Conservation (phyloP, 495 filamentous ascomycete species). For the Diplogelasinospora grovesii region DNA sequence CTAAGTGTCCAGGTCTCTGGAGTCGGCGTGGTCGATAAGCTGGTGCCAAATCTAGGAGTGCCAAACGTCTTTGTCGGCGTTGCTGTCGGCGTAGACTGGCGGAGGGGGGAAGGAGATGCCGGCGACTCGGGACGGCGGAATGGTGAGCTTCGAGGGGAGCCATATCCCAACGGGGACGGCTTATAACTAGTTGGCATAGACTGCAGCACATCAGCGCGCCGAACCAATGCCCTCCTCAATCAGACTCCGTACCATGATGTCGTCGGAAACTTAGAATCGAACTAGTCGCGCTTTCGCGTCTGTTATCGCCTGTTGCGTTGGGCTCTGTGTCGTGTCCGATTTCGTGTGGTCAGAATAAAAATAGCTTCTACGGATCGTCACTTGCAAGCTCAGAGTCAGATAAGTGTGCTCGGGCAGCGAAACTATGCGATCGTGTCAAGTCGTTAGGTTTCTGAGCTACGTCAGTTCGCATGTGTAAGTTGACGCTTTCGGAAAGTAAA, state of each 20-base stretch:
- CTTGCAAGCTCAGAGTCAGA: no score
- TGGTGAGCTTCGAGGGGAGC: conserved; percentile 64
- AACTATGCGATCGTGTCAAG: no score
- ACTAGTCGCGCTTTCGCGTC: no score
- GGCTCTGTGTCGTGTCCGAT: no score
- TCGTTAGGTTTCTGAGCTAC: no score
- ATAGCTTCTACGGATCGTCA: no score
- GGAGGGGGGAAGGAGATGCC: conserved; percentile 40
- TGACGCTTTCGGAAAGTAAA: conserved; percentile 19
- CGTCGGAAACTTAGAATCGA: no score
- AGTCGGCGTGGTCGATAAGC: conserved; percentile 21
- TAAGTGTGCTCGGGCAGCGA: no score
- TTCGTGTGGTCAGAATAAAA: no score
- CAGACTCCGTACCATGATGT: conserved; percentile 5
- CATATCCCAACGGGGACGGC: conserved; percentile 38
- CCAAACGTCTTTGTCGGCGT: conserved; percentile 40
- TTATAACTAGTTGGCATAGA: conserved; percentile 54
- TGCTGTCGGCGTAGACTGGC: conserved; percentile 40
- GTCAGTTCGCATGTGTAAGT: no score
- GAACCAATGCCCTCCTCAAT: background rate
- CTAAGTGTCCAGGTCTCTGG: conserved; percentile 28
- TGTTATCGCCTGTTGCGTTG: no score
- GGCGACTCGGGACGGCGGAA: conserved; percentile 61
- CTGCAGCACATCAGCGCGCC: conserved; percentile 20
- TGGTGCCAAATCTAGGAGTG: conserved; percentile 32